Base-by-base conservation (phyloP, 2,329 filamentous ascomycete species). In the Thelonectria rubi region DNA sequence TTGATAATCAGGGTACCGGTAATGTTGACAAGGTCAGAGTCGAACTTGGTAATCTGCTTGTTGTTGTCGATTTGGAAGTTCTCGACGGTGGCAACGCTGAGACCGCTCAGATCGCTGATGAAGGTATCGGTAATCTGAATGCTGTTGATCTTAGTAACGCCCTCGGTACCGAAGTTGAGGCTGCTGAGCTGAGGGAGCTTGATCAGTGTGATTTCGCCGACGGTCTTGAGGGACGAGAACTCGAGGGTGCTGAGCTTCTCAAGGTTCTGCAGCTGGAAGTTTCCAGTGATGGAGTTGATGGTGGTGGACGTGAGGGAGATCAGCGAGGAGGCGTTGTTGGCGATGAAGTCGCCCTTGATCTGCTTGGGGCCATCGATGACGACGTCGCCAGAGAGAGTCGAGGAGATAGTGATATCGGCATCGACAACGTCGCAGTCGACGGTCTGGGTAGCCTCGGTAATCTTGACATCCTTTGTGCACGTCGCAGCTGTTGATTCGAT, bases 1-100 rank as follows among this genome's bases (percentile, higher is more conserved):
- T 88, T 87, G 75, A 99, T 88, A 73, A 85, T 88, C 55, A 97
- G 81, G 48, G 83, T 78, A 58, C 86, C 83, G 67, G 85, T 90
- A 72, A 97, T 86, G 80, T 91, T 94, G 77, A 84, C 84, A 61
- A 98, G 84, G 75, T 91, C 86, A 78, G 93, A 91, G 75, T 87
- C 86, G 81, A 96, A 91, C 64, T 82, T 83, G 75, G 86, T 87
- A 71, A 99, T 85, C 75, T 90, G 89, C 64, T 81, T 82, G 88
- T 98, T 98, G 89, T 97, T 97, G 86, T 92, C 90, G 79, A 99
- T 90, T 77, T 91, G 83, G 76, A 99, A 86, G 68, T 81, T 84
- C 59, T 86, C 84, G 56, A 93, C 89, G n/a, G 85, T 84, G 66
- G 87, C 79, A 66, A 98, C 84, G 76, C 93, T 91, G 76, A 99